Conservation (phyloP, 1,284 basidiomycete species). For the Marasmius tenuissimus region DNA sequence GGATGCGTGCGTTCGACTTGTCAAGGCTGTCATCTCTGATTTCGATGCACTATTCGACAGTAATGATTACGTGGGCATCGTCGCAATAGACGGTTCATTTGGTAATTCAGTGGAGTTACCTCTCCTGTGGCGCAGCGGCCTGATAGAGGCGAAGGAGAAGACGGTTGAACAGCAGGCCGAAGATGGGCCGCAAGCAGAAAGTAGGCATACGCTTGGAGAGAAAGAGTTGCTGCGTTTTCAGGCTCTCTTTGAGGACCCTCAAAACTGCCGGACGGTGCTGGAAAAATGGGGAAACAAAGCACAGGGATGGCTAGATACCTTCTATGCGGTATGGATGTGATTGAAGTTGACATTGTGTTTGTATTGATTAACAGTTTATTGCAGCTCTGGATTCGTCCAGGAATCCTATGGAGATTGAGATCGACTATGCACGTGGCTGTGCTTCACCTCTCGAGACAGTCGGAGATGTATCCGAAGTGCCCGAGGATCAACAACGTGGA, state of each 20-base stretch:
- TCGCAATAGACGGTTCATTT: background rate
- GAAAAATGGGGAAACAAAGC: background rate
- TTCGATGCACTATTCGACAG: too few relatives aligned
- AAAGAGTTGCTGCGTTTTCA: background rate
- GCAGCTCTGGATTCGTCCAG: background rate
- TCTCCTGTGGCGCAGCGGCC: too few relatives aligned
- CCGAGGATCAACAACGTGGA: background rate
- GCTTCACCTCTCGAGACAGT: constrained; percentile 1
- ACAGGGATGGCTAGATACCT: background rate
- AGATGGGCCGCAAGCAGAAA: too few relatives aligned
- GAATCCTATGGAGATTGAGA: background rate
- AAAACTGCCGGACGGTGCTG: background rate
- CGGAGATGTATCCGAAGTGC: background rate
- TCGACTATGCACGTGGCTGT: background rate
- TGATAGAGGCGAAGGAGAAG: too few relatives aligned
- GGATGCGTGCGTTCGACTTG: background rate
- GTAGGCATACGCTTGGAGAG: background rate
- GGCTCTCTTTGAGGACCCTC: background rate
- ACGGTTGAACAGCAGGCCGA: too few relatives aligned
- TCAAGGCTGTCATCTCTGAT: background rate
- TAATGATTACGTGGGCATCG: too few relatives aligned
- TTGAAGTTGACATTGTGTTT: too few relatives aligned
- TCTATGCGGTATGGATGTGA: background rate
- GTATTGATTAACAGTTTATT: background rate
- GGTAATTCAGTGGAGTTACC: too few relatives aligned